Evolutionary conservation across 805 yeast species (phyloP).

Genomic region (Ogataea thermomethanolica): DNA sequence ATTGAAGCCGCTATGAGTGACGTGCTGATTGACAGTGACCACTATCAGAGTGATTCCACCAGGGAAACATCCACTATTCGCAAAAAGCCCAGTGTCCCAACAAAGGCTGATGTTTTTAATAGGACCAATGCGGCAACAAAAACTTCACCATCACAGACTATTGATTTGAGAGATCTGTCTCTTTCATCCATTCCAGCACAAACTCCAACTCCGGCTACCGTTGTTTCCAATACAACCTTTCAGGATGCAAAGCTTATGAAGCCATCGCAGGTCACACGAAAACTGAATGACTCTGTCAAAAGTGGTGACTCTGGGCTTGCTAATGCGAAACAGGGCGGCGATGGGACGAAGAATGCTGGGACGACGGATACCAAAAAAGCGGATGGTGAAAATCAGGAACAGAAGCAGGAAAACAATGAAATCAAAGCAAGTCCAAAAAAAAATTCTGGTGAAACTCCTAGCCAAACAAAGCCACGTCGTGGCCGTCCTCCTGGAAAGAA

Average conservation of each 20-base stretch:
- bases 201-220: conserved; percentile 15
- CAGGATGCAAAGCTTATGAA: conserved; percentile 9
- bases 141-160: conserved; percentile 6
- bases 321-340: neutral
- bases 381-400: neutral
- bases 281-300: conserved; percentile 11
- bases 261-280: conserved; percentile 16
- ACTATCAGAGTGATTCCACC: conserved; percentile 22
- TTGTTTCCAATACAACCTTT: conserved; percentile 6
- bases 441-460: conserved; percentile 26
- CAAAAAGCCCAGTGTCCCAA: conserved; percentile 30
- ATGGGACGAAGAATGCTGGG: too few relatives aligned
- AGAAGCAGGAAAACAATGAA: neutral
- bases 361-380: neutral
- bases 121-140: conserved; percentile 15
- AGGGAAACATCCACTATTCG: conserved; percentile 7
- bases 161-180: conserved; percentile 1
- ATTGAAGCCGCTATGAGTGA: conserved; percentile 14
- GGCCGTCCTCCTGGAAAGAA: conserved; percentile 7
- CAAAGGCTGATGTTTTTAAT: conserved; percentile 27
- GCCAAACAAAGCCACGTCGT: conserved; percentile 13
- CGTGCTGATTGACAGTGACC: conserved; percentile 18
- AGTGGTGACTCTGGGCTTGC: neutral
- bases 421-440: conserved; percentile 23
- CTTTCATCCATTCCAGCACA: conserved; percentile 8